phyloP scores from a whole-genome alignment of 352 stramenopile species.

The Peronospora destructor region DNA sequence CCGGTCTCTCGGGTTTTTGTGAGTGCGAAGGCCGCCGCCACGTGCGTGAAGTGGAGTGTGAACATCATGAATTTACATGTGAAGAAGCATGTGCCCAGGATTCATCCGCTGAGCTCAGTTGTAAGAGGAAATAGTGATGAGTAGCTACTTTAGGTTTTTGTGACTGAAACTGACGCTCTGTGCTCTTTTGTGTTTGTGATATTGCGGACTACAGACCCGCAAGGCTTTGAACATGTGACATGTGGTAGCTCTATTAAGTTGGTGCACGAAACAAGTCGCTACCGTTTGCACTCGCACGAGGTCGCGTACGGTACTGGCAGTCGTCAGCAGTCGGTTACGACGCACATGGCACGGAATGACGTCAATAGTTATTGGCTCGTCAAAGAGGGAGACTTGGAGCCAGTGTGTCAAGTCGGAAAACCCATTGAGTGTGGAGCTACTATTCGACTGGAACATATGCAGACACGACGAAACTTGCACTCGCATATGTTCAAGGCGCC shows the following conservation, averaged over 20 bases:
- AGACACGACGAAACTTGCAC: constrained; percentile 73
- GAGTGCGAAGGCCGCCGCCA: constrained; percentile 73
- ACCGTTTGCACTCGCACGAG: constrained; percentile 79
- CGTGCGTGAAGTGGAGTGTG: constrained; percentile 66
- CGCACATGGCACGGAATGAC: constrained; percentile 62
- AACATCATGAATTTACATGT: constrained; percentile 77
- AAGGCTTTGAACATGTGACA: constrained; percentile 74
- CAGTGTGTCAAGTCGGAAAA: constrained; percentile 39
- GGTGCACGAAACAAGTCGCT: constrained; percentile 64
- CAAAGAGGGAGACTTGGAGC: constrained; percentile 57
- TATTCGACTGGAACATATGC: constrained; percentile 70
- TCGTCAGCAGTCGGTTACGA: constrained; percentile 73
- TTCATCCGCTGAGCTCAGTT: constrained; percentile 65
- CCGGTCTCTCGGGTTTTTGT: constrained; percentile 58
- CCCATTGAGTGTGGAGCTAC: constrained; percentile 58
- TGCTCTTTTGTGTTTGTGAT: neutral
- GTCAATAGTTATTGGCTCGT: constrained; percentile 85
- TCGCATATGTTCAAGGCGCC: constrained; percentile 65
- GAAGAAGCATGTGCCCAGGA: constrained; percentile 60
- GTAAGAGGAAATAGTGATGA: constrained; percentile 24
- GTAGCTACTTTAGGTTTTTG: neutral
- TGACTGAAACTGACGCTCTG: neutral
- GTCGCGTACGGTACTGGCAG: constrained; percentile 74
- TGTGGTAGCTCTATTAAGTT: constrained; percentile 83
- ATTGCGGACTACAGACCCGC: constrained; percentile 36